phyloP scores from a whole-genome alignment of 1,284 basidiomycete species.

The Malassezia yamatoensis region DNA sequence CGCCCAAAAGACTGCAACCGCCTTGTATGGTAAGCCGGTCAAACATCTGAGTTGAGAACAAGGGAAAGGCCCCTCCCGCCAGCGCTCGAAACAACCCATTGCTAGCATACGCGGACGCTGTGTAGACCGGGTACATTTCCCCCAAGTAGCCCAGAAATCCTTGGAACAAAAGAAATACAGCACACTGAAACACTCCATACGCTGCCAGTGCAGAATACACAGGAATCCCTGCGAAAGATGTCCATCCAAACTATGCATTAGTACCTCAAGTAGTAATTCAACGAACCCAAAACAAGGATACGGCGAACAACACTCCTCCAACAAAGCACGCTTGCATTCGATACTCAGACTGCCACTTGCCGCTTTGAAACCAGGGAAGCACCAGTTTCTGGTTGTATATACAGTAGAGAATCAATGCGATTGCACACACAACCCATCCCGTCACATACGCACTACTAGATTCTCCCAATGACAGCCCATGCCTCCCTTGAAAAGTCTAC shows the following conservation, averaged over 20 bases:
- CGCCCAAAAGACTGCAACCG: constrained; percentile 4
- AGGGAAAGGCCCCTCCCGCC: not conserved
- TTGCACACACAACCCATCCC: constrained; percentile 14
- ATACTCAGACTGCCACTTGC: constrained; percentile 50
- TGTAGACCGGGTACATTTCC: constrained; percentile 1
- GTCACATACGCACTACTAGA: constrained; percentile 20
- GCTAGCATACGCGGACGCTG: not conserved
- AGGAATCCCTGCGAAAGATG: constrained; percentile 28
- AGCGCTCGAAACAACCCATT: constrained; percentile 2
- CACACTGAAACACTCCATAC: constrained; percentile 26
- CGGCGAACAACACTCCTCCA: constrained; percentile 60
- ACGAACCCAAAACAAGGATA: constrained; percentile 55
- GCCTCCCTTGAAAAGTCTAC: constrained; percentile 12
- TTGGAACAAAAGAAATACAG: constrained; percentile 4
- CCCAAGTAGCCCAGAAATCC: constrained; percentile 6
- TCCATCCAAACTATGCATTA: constrained; percentile 45
- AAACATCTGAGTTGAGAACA: constrained; percentile 1
- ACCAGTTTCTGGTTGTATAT: constrained; percentile 9
- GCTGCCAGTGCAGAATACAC: constrained; percentile 45
- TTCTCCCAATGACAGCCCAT: constrained; percentile 20
- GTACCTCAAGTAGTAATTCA: not conserved
- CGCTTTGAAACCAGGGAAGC: constrained; percentile 10
- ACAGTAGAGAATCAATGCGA: constrained; percentile 13
- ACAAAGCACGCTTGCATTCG: constrained; percentile 51
- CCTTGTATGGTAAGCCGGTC: not conserved